Evolutionary conservation across 1,284 basidiomycete genomes (phyloP).

Genomic region (Malassezia arunalokei): DNA sequence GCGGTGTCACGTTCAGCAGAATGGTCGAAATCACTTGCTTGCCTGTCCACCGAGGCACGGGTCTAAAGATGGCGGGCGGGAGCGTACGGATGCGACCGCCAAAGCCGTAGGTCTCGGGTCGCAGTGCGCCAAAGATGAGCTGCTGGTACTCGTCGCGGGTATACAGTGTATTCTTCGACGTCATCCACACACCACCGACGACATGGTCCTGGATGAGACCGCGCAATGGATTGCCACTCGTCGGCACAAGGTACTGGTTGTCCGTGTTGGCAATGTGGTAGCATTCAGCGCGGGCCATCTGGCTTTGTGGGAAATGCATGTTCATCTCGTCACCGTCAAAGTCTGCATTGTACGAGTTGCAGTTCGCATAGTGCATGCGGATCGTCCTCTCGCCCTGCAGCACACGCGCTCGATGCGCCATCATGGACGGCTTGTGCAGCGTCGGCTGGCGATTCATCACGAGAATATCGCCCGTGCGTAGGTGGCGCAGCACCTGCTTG

Average conservation of each 20-base stretch:
- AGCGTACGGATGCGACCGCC: slow-evolving; percentile 65
- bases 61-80: slow-evolving; percentile 84
- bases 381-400: slow-evolving; percentile 95
- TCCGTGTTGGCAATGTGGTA: slow-evolving; percentile 82
- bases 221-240: slow-evolving; percentile 91
- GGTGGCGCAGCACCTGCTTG: slow-evolving; percentile 94
- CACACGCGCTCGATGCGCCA: slow-evolving; percentile 89
- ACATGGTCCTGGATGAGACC: slow-evolving; percentile 99
- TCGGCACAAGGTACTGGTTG: slow-evolving; percentile 96
- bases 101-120: slow-evolving; percentile 67
- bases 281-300: slow-evolving; percentile 74
- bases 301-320: slow-evolving; percentile 94
- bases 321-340: slow-evolving; percentile 99
- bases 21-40: slow-evolving; percentile 73
- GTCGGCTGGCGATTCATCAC: slow-evolving; percentile 97
- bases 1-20: slow-evolving; percentile 67
- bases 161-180: slow-evolving; percentile 87
- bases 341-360: slow-evolving; percentile 99
- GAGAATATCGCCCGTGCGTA: slow-evolving; percentile 86
- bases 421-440: slow-evolving; percentile 99
- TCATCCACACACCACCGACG: slow-evolving; percentile 98
- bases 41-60: slow-evolving; percentile 83
- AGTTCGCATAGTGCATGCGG: slow-evolving; percentile 99
- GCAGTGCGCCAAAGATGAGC: slow-evolving; percentile 82
- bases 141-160: slow-evolving; percentile 92